Evolutionary conservation across 2,329 filamentous ascomycete species (phyloP).

Genomic region (Verticillium alfalfae): DNA sequence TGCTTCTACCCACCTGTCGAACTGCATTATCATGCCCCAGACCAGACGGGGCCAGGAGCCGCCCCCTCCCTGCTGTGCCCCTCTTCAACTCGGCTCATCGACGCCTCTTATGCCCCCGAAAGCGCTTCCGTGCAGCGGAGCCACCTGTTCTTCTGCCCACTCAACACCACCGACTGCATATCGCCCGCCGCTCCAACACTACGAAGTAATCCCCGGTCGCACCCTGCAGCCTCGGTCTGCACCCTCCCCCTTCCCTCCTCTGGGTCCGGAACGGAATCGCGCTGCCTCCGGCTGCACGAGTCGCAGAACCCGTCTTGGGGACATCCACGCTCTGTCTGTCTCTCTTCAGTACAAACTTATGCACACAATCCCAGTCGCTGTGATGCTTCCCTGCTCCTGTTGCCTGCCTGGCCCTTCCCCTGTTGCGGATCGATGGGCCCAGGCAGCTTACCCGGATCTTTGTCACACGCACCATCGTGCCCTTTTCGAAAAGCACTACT

Average conservation of each 20-base stretch:
- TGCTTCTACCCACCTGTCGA: background rate
- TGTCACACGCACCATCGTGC: background rate
- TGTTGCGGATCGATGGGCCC: background rate
- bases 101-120: background rate
- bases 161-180: background rate
- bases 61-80: background rate
- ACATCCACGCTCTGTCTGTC: no score
- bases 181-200: background rate
- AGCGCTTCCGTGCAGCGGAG: background rate
- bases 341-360: no score
- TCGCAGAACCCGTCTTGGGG: background rate
- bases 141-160: background rate
- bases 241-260: background rate
- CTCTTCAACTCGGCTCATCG: background rate
- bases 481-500: background rate
- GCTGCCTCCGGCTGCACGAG: background rate
- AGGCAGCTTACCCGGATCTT: background rate
- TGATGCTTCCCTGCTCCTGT: no score
- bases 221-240: background rate
- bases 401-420: no score
- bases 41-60: background rate
- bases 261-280: background rate
- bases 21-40: background rate
- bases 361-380: no score
- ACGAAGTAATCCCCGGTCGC: background rate